phyloP scores from a whole-genome alignment of 73 alveolate species.

The Blepharisma stoltei region DNA sequence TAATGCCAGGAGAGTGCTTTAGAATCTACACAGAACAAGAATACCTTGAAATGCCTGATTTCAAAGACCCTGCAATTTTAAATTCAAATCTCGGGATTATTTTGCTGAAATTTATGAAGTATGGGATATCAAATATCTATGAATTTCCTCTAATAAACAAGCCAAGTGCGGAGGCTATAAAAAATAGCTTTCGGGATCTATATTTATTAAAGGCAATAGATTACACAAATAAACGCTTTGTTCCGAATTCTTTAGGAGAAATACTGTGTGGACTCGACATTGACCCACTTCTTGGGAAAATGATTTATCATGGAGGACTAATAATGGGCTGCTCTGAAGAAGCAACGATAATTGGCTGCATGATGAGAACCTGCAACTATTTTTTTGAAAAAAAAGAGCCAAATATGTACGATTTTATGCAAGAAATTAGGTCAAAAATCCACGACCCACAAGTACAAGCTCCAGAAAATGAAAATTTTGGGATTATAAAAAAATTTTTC shows the following conservation, averaged over 20 bases:
- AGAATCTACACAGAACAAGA: conserved; percentile 97
- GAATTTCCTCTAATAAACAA: conserved; percentile 52
- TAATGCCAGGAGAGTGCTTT: conserved; percentile 89
- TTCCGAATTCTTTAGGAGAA: too few relatives aligned
- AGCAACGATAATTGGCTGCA: neutral
- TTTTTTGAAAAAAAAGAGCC: too few relatives aligned
- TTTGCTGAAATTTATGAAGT: conserved; percentile 70
- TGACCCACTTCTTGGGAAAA: conserved; percentile 2
- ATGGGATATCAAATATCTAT: conserved; percentile 62
- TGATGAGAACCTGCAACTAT: too few relatives aligned
- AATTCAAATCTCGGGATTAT: conserved; percentile 91
- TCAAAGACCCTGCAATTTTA: conserved; percentile 91
- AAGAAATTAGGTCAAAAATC: too few relatives aligned
- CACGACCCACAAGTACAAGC: too few relatives aligned
- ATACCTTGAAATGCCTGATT: conserved; percentile 88
- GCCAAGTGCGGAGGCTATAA: conserved; percentile 49
- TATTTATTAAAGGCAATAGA: too few relatives aligned
- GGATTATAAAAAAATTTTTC: too few relatives aligned
- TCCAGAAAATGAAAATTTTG: too few relatives aligned
- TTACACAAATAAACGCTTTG: too few relatives aligned
- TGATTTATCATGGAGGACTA: neutral
- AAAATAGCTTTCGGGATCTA: conserved; percentile 37
- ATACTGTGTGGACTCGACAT: neutral
- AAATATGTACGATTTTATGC: too few relatives aligned
- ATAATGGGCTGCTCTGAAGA: neutral